These are phyloP conservation scores for Hemisphaericaspora xylanilytica DNA, from an alignment of 1,139 yeast species.

Conservation along the genomic window DNA sequence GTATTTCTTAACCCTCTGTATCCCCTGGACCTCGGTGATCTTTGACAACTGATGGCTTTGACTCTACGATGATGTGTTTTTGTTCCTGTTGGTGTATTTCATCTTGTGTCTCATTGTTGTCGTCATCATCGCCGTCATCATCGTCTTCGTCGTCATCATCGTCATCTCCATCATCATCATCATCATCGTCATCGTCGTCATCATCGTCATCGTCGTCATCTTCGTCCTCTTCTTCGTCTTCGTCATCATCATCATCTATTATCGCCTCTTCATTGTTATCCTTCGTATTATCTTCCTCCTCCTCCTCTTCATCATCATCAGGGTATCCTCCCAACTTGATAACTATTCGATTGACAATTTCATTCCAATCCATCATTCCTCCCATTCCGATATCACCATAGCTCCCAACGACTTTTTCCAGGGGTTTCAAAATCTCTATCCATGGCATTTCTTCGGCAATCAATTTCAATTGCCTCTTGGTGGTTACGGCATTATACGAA, in stretches of 20 bases:
- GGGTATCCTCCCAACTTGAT: conserved; percentile 87
- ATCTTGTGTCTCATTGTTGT: too few species aligned
- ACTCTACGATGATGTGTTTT: too few species aligned
- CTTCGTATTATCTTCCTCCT: conserved; percentile 19
- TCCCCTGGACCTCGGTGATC: too few species aligned
- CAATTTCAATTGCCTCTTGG: conserved; percentile 73
- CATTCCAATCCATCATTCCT: conserved; percentile 89
- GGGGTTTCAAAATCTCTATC: conserved; percentile 86
- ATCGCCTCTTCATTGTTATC: conserved; percentile 35
- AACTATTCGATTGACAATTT: conserved; percentile 81
- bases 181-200: conserved; percentile 40
- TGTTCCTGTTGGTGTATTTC: too few species aligned
- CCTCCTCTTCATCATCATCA: conserved; percentile 73
- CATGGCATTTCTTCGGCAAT: conserved; percentile 87
- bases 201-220: conserved; percentile 46
- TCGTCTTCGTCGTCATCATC: conserved; percentile 18
- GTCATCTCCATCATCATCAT: conserved; percentile 21
- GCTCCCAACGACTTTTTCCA: conserved; percentile 87
- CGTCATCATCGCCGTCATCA: conserved; percentile 19
- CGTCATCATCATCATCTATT: conserved; percentile 37
- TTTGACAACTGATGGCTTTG: background rate
- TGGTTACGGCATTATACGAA: conserved; percentile 83
- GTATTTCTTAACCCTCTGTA: too few species aligned
- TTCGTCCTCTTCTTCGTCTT: conserved; percentile 47
- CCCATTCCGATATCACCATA: conserved; percentile 97